These are phyloP conservation scores for Talaromyces thailandensis DNA, from an alignment of 495 filamentous ascomycete genomes.

Conservation along the genomic window DNA sequence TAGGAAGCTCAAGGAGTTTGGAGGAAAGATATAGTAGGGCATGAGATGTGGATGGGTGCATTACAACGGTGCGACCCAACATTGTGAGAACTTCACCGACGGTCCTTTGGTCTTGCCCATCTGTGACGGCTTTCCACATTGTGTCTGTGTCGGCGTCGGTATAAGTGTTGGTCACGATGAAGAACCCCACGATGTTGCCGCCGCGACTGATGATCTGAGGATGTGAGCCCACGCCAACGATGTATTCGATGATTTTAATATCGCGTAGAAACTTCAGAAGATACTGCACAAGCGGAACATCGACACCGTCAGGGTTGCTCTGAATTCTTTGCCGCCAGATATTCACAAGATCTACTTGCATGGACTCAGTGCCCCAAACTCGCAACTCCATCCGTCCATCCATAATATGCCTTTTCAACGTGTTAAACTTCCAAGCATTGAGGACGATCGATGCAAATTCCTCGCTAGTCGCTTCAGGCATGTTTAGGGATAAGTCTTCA, in stretches of 20 bases:
- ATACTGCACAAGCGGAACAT: conserved; percentile 50
- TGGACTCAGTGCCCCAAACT: conserved; percentile 58
- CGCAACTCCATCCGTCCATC: conserved; percentile 87
- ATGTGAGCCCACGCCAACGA: conserved; percentile 87
- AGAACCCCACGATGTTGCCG: conserved; percentile 77
- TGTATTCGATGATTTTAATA: conserved; percentile 67
- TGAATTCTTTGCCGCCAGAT: conserved; percentile 50
- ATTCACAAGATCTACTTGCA: conserved; percentile 62
- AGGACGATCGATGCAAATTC: conserved; percentile 36
- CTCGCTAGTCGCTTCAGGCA: conserved; percentile 23
- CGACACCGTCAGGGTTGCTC: conserved; percentile 16
- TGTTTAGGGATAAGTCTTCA: conserved; percentile 25
- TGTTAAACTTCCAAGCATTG: conserved; percentile 60
- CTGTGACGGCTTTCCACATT: conserved; percentile 76
- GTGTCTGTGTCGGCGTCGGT: conserved; percentile 62
- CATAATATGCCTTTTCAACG: conserved; percentile 61
- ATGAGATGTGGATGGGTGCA: conserved; percentile 39
- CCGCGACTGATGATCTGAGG: conserved; percentile 77
- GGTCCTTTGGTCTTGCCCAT: conserved; percentile 76
- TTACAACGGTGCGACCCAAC: conserved; percentile 54
- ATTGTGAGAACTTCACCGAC: conserved; percentile 71
- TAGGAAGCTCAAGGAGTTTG: conserved; percentile 62
- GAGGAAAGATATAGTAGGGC: conserved; percentile 61
- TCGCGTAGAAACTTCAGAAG: conserved; percentile 55
- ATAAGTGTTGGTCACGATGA: conserved; percentile 74